These are phyloP conservation scores for Suillus paluster DNA, from an alignment of 768 basidiomycete genomes.

Conservation along the genomic window DNA sequence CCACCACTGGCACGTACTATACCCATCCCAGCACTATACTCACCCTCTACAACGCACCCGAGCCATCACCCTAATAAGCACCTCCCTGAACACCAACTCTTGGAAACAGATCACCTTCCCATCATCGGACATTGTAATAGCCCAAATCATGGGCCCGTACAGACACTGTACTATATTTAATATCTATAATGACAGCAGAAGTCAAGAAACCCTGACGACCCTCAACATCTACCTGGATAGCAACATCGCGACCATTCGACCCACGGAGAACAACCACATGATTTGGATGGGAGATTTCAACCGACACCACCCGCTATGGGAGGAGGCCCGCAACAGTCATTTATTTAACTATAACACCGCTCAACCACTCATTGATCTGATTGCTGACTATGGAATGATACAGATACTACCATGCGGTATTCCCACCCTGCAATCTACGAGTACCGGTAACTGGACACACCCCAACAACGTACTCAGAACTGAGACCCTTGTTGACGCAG, in stretches of 20 bases:
- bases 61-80: slow-evolving; percentile 25
- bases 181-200: slow-evolving; percentile 38
- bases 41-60: not conserved
- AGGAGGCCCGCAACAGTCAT: slow-evolving; percentile 33
- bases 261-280: slow-evolving; percentile 14
- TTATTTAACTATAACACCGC: slow-evolving; percentile 27
- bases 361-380: slow-evolving; percentile 30
- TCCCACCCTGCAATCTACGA: slow-evolving; percentile 37
- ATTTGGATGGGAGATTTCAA: slow-evolving; percentile 46
- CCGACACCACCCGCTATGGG: slow-evolving; percentile 45
- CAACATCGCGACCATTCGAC: not conserved
- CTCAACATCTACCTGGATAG: slow-evolving; percentile 13
- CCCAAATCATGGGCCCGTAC: slow-evolving; percentile 10
- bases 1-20: not conserved
- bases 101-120: slow-evolving; percentile 27
- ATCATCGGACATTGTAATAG: slow-evolving; percentile 23
- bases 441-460: slow-evolving; percentile 31
- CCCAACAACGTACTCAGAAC: slow-evolving; percentile 22
- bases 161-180: slow-evolving; percentile 17
- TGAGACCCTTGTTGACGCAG: fast-evolving
- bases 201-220: slow-evolving; percentile 21
- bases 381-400: slow-evolving; percentile 29
- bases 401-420: slow-evolving; percentile 39
- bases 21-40: not conserved
- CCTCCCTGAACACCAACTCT: slow-evolving; percentile 15